Evolutionary conservation across 768 basidiomycete species (phyloP), one percentile per base, ranked within the genome.

Genomic region (Leccinum pellstonianum): DNA sequence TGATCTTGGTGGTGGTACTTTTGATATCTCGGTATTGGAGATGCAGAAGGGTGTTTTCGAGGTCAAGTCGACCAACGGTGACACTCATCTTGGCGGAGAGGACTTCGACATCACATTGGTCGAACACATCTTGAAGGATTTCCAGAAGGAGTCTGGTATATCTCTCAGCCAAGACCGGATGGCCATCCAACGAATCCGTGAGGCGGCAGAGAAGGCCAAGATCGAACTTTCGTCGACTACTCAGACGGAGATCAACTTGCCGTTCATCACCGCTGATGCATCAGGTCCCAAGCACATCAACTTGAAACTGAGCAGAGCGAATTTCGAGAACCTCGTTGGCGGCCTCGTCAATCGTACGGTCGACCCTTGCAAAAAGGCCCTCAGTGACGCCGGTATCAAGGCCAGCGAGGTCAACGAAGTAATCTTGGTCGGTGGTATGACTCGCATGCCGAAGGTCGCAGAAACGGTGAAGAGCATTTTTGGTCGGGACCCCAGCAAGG

Each of bases 21-120:
- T 98, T 76, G 96, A 98, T 93, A 94, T 99, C 70, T 99, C 97
- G 29, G 95, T 99, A 66, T 82, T 99, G 57, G 95, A 98, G 79
- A 98, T 98, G 94, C 94, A 98, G 77, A 95, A 97, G 77, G 97
- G 96, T 68, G 95, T 99, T 10, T 99, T 98, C 76, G 97, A 98
- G 77, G 97, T 99, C 73, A 99, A 98, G 81, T 98, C 97, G 1
- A 99, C 97, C 57, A 98, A 98, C 72, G 97, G 97, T 73, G 96
- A 99, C 76, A 98, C 97, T 15, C 97, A 99, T 73, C 86, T 99
- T 59, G 97, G 93, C 66, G 88, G 88, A 72, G 97, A 99, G 77
- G 97, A 98, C 76, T 98, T 98, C 71, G 97, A 98, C 70, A 87
- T 96, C 58, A 77, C 86, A 41, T 85, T 98, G 47, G 88, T 98